Percentiles rank a stretch among this genome's conserved stretches.
Conservation (phyloP, 495 filamentous ascomycete species). For the Chaetomidium leptoderma region DNA sequence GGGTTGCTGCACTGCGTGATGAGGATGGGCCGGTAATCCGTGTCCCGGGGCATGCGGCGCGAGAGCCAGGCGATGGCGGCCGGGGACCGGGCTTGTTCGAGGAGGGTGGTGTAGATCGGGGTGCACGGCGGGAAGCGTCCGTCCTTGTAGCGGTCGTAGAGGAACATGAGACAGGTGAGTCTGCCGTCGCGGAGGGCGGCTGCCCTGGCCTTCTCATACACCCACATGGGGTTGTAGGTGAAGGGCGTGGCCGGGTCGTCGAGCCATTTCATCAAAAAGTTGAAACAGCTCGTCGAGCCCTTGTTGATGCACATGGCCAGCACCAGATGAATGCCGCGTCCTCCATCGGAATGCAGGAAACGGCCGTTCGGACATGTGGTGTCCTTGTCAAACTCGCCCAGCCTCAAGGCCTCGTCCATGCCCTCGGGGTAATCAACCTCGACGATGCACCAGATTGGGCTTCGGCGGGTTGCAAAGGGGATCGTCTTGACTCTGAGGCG, state of each 20-base stretch:
- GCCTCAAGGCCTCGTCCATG: neutral
- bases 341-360: neutral
- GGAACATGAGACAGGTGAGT: neutral
- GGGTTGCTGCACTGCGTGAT: neutral
- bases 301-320: neutral
- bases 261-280: neutral
- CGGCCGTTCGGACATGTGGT: neutral
- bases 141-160: neutral
- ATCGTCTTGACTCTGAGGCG: neutral
- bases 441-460: neutral
- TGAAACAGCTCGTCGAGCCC: neutral
- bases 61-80: neutral
- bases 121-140: neutral
- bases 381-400: slow-evolving; percentile 1
- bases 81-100: neutral
- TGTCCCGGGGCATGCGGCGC: neutral
- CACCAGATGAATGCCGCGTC: neutral
- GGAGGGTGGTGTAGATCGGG: neutral
- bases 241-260: neutral
- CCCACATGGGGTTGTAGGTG: neutral
- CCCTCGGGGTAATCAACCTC: neutral
- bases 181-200: neutral
- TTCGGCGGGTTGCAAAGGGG: neutral
- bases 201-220: neutral
- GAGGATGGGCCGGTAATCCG: neutral